A percentile compares a stretch with the other conserved stretches of the same genome.
Evolutionary conservation across 1,139 yeast species (phyloP).

Genomic region (Suhomyces terraborum): DNA sequence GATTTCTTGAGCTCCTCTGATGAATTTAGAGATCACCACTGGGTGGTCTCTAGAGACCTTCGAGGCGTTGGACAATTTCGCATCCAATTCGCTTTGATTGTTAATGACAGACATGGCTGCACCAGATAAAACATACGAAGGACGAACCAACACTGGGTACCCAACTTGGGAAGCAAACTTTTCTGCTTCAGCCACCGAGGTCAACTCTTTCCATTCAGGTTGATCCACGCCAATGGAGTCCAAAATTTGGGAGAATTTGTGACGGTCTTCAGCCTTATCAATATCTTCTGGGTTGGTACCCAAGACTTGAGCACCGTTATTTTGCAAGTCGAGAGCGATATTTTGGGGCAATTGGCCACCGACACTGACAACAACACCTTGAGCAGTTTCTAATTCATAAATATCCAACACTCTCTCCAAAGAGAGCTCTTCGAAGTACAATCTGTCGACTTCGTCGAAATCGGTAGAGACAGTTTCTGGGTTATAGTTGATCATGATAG

Average conservation of each 20-base stretch:
- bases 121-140: slow-evolving; percentile 95
- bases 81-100: slow-evolving; percentile 73
- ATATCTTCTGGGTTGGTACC: slow-evolving; percentile 96
- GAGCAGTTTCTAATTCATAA: slow-evolving; percentile 85
- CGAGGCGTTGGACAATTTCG: slow-evolving; percentile 82
- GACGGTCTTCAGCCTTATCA: slow-evolving; percentile 97
- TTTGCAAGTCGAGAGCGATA: slow-evolving; percentile 83
- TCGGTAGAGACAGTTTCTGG: slow-evolving; percentile 99
- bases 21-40: slow-evolving; percentile 94
- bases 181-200: slow-evolving; percentile 84
- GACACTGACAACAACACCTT: slow-evolving; percentile 92
- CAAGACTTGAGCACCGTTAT: slow-evolving; percentile 81
- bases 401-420: slow-evolving; percentile 97
- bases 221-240: slow-evolving; percentile 90
- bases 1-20: slow-evolving; percentile 93
- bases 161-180: slow-evolving; percentile 82
- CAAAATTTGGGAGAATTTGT: slow-evolving; percentile 91
- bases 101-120: slow-evolving; percentile 97
- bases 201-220: slow-evolving; percentile 96
- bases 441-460: slow-evolving; percentile 96
- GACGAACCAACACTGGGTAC: slow-evolving; percentile 96
- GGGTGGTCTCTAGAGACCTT: slow-evolving; percentile 95
- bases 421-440: slow-evolving; percentile 92
- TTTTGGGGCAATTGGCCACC: slow-evolving; percentile 99
- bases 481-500: slow-evolving; percentile 95